phyloP scores from a whole-genome alignment of 108 stramenopile species.

The Stephanodiscus triporus region DNA sequence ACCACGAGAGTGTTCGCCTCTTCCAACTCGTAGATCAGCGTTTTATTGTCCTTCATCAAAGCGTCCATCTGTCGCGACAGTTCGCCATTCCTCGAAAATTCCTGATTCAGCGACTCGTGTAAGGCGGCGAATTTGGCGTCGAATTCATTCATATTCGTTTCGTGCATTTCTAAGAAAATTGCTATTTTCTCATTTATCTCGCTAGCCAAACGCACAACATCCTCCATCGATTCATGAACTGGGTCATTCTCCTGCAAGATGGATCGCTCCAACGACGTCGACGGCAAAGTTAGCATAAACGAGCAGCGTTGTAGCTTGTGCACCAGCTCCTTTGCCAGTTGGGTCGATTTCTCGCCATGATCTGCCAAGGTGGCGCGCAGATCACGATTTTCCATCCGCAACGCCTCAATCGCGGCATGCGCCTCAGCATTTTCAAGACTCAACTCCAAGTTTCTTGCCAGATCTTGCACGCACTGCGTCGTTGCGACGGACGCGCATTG shows the following conservation, averaged over 20 bases:
- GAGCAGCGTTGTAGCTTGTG: slow-evolving; percentile 1
- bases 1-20: slow-evolving; percentile 20
- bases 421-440: neutral
- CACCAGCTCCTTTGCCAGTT: slow-evolving; percentile 4
- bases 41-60: slow-evolving; percentile 15
- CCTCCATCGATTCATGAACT: slow-evolving; percentile 20
- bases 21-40: slow-evolving; percentile 9
- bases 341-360: no score
- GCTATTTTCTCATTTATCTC: slow-evolving; percentile 25
- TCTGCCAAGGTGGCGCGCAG: neutral
- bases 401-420: neutral
- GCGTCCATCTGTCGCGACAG: slow-evolving; percentile 13
- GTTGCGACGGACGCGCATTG: no score
- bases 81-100: neutral
- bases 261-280: no score
- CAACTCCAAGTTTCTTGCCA: neutral
- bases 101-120: neutral
- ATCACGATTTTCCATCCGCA: neutral
- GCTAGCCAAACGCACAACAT: slow-evolving; percentile 16
- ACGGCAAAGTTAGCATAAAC: no score
- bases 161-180: slow-evolving; percentile 12
- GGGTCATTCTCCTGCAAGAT: neutral
- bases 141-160: slow-evolving; percentile 16
- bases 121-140: slow-evolving; percentile 11
- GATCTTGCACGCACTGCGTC: neutral